Evolutionary conservation across 768 basidiomycete genomes (phyloP).

Genomic region (Leccinum disarticulatum): DNA sequence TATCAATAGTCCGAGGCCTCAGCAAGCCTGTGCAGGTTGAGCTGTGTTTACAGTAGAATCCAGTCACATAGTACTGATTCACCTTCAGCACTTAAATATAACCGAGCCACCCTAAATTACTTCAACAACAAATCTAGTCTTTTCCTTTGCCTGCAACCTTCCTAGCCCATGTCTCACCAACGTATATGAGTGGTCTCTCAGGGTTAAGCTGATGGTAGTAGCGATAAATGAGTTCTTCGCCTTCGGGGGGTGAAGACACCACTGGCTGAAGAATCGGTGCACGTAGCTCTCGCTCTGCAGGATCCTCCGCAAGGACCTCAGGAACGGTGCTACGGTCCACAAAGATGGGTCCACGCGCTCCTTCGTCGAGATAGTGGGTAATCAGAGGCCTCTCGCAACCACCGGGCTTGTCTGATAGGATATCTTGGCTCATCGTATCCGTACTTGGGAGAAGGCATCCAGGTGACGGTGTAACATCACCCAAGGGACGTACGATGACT

Average conservation of each 20-base stretch:
- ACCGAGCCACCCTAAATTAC: no score
- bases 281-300: slow-evolving; percentile 1
- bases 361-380: slow-evolving; percentile 11
- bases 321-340: neutral
- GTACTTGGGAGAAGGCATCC: neutral
- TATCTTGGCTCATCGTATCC: neutral
- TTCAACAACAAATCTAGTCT: no score
- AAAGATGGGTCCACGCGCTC: slow-evolving; percentile 11
- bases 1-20: no score
- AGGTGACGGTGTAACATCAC: neutral
- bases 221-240: slow-evolving; percentile 9
- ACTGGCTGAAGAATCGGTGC: slow-evolving; percentile 5
- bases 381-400: neutral
- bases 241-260: slow-evolving; percentile 1
- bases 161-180: slow-evolving; percentile 13
- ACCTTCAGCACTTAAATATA: no score
- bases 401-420: neutral
- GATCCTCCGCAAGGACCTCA: slow-evolving; percentile 1
- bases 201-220: neutral
- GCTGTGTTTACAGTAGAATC: no score
- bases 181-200: slow-evolving; percentile 2
- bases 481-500: neutral
- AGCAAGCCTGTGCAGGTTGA: no score
- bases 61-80: no score
- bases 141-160: neutral